These are phyloP conservation scores for Colletotrichum abscissum DNA, from an alignment of 2,329 filamentous ascomycete species.

Conservation along the genomic window DNA sequence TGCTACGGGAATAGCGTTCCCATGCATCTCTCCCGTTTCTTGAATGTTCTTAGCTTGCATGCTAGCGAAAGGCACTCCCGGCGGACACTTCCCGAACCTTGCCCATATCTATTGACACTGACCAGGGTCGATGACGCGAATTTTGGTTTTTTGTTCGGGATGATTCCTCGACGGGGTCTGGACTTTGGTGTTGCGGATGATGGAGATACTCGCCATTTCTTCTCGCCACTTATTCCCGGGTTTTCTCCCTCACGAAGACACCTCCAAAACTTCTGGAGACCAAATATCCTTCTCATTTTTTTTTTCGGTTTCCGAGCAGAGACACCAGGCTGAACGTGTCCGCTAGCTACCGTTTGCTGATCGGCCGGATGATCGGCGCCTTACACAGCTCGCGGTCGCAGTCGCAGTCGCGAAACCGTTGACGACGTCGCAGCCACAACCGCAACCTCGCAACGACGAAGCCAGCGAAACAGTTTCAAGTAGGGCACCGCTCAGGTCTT, in stretches of 20 bases:
- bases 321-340: neutral
- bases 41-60: neutral
- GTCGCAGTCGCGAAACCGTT: neutral
- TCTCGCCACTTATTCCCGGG: constrained; percentile 17
- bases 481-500: neutral
- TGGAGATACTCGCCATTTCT: constrained; percentile 11
- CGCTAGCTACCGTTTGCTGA: neutral
- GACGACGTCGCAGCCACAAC: neutral
- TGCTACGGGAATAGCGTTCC: constrained; percentile 11
- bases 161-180: constrained; percentile 8
- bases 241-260: neutral
- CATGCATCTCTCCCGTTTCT: constrained; percentile 16
- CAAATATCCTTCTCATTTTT: neutral
- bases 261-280: neutral
- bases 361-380: constrained; percentile 10
- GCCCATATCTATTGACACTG: neutral
- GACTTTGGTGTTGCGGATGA: neutral
- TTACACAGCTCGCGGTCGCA: neutral
- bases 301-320: neutral
- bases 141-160: constrained; percentile 13
- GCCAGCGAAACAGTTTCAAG: neutral
- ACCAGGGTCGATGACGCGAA: constrained; percentile 27
- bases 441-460: neutral
- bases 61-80: constrained; percentile 12
- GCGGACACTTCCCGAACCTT: constrained; percentile 25